phyloP scores from a whole-genome alignment of 345 rosid genomes.

The Aurinia saxatilis region DNA sequence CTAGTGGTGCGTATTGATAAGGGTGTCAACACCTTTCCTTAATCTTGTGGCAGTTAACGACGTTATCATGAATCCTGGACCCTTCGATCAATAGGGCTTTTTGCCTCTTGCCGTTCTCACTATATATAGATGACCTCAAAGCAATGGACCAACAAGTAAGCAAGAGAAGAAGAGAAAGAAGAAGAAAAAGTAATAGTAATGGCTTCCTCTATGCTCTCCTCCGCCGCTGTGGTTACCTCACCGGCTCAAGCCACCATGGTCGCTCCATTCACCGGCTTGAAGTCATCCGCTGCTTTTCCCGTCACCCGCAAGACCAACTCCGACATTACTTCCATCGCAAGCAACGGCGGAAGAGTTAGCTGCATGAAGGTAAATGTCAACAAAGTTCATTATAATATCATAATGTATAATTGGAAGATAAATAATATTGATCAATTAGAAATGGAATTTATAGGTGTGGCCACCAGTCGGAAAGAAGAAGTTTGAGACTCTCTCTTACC shows the following conservation, averaged over 20 bases:
- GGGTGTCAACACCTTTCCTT: constrained; percentile 28
- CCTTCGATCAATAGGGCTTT: constrained; percentile 1
- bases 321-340: constrained; percentile 42
- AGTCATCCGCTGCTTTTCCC: constrained; percentile 38
- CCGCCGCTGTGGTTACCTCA: constrained; percentile 37
- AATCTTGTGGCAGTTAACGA: constrained; percentile 29
- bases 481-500: constrained; percentile 50
- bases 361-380: constrained; percentile 54
- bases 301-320: constrained; percentile 38
- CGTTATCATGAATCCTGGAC: constrained; percentile 24
- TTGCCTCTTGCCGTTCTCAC: neutral
- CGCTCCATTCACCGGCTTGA: constrained; percentile 49
- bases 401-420: too few relatives aligned
- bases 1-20: constrained; percentile 19
- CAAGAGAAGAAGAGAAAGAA: neutral
- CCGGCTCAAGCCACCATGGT: constrained; percentile 47
- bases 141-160: neutral
- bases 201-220: constrained; percentile 59
- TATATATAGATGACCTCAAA: constrained; percentile 15
- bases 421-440: neutral
- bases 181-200: constrained; percentile 23
- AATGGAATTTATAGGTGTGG: constrained; percentile 35
- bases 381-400: too few relatives aligned
- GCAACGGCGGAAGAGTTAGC: constrained; percentile 44
- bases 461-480: constrained; percentile 40